Evolutionary conservation across 352 stramenopile genomes (phyloP).

Genomic region (Globisporangium megalacanthum): DNA sequence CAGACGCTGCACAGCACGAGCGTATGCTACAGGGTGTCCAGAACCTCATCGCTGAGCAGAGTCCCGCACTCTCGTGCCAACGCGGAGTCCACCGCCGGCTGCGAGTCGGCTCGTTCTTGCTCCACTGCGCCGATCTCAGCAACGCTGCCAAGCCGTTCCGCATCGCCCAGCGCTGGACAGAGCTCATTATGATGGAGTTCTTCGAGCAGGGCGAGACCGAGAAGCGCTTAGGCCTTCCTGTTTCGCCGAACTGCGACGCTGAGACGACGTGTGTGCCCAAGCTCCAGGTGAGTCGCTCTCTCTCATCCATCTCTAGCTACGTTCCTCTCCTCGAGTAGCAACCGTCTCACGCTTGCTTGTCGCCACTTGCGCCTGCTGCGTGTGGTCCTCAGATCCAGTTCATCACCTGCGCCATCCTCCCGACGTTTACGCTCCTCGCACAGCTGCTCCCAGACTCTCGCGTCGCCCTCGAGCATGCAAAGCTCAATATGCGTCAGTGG

Average conservation of each 20-base stretch:
- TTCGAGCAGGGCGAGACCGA: constrained; percentile 24
- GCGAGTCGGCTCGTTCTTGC: constrained; percentile 18
- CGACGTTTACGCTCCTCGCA: constrained; percentile 19
- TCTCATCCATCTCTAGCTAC: no score
- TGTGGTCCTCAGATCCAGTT: constrained; percentile 19
- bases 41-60: background rate
- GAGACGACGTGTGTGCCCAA: constrained; percentile 16
- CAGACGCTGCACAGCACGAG: constrained; percentile 18
- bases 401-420: constrained; percentile 21
- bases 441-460: constrained; percentile 11
- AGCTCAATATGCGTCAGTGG: constrained; percentile 15
- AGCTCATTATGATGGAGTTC: constrained; percentile 23
- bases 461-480: constrained; percentile 8
- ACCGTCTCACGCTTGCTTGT: background rate
- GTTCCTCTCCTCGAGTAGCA: background rate
- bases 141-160: constrained; percentile 22
- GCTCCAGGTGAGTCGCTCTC: constrained; percentile 9
- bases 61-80: background rate
- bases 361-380: background rate
- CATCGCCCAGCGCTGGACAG: constrained; percentile 18
- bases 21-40: constrained; percentile 12
- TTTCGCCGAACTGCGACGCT: constrained; percentile 19
- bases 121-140: constrained; percentile 29
- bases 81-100: constrained; percentile 6
- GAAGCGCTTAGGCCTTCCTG: constrained; percentile 11